Base-by-base conservation (phyloP, 441 rosid genomes). In the Gossypium davidsonii region DNA sequence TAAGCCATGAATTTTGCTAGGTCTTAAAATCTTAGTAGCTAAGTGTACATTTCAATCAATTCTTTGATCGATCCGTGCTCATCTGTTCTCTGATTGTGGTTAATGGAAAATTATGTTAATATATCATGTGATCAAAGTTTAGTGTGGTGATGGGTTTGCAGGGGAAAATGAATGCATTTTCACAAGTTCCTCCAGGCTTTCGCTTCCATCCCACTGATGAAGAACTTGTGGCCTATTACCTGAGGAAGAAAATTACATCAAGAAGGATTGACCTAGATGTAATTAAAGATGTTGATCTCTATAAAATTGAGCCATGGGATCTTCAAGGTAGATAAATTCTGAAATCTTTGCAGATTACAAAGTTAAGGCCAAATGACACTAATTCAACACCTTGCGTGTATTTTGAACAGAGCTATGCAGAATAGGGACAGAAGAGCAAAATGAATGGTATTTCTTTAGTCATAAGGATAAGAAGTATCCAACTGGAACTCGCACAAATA, bases 401-500 rank as follows among this genome's bases (percentile, higher is more conserved):
- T 37, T 39, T 10, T 42, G 39, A 39, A 65, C 83, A 93, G 98
- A 91, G 76, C 26, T 90, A 46, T 93, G 98, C 77, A 81, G 84
- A 73, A 88, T 91, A 77, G 98, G 97, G 67, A 77, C 87, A 42
- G 91, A 91, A 20, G 92, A 88, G 60, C 93, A 91, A 80, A 89
- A 78, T 31, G 97, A 93, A 26, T 93, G 96, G 96, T 93, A 93
- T 81, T 93, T 93, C 67, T 93, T 91, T 72, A 93, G 98, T 84
- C 98, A 91, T 65, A 93, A 93, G 76, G 98, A 91, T 74, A 93
- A 91, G 87, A 93, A 90, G 80, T 93, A 91, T 71, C 98, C 97
- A 2, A 93, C 97, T 0, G 98, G 98, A 25, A 93, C 97, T 70
- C 90, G 98, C 25, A 91, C 98, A 46, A 90, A 90, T 75, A 81